Base-by-base conservation (phyloP, 2,329 filamentous ascomycete species). In the Sodiomyces alkalinus region DNA sequence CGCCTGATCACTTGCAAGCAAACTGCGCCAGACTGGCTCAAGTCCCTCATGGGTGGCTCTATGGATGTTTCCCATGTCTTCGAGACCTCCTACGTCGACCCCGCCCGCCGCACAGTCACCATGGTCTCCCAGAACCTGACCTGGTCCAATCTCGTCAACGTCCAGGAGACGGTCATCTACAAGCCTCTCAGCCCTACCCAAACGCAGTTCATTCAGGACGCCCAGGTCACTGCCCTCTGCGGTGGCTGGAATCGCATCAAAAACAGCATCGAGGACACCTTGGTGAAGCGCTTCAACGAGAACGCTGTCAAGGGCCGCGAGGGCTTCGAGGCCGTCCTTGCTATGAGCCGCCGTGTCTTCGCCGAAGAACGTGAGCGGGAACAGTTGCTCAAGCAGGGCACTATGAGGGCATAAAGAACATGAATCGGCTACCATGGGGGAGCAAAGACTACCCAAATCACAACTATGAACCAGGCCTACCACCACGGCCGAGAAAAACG, bases 61-160 rank as follows among this genome's bases (percentile, higher is more conserved):
- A 67, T 72, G 40, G 79, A 90, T 36, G 80, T 79, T 34, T 87
- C 78, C 38, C 80, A 87, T 53, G 85, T 96, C 40, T 92, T 87
- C 55, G 90, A 98, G 61, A 80, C 86, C 24, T 92, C 81, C 33
- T 96, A 96, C 53, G 87, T 98, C 48, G 83, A 96, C 54, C 82
- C 82, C 1, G 47, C 54, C 22, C 63, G 65, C 36, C 83, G 86
- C 57, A 92, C 81, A 39, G 82, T 98, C 47, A 96, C 86, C 36
- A 93, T 98, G 80, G 85, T 86, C 52, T 90, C 81, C 40, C 82
- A 83, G 51, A 98, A 98, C 58, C 64, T 98, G 49, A 96, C 90
- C 6, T 90, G 74, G 70, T 78, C 74, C 38, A 92, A 96, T 46
- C 69, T 98, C 30, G 65, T 96, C 49, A 83, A 71, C 46, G 85